Base-by-base conservation (phyloP, 768 basidiomycete genomes). In the Leccinum pellstonianum region DNA sequence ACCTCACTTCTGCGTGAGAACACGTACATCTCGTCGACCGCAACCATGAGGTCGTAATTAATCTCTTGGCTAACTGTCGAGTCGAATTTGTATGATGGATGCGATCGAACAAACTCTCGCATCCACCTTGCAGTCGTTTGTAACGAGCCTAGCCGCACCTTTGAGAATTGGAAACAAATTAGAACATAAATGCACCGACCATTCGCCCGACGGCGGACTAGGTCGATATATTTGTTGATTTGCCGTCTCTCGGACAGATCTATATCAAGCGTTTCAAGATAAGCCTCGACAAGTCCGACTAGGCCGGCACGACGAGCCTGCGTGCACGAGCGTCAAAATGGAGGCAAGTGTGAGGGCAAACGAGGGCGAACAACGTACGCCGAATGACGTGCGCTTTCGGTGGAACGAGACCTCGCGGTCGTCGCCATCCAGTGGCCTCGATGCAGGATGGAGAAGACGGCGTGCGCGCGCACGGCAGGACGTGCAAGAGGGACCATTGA, bases 121-220 rank as follows among this genome's bases (percentile, higher is more conserved):
- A 97, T 95, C 94, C 94, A 99, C 4, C 86, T 85, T 11, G 97
- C 97, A 7, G 93, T 85, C 0, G 97, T 98, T 70, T 85, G 72
- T 25, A 98, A 78, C 6, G 87, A 80, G 21, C 93, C 94, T 94
- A 58, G 55, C n/a, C 54, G 54, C 14, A 33, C 7, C 35, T 55
- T 48, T 60, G 57, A 19, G 49, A 58, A 43, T 27, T 14, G 27
- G 37, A 55, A 52, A 46, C n/a, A 31, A 17, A 11, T 21, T 17
- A 43, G 55, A 15, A 58, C 61, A 38, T 3, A 25, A 1, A 19
- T 72, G 2, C 1, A 56, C 84, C 62, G 52, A 91, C 96, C 96
- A 68, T 90, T 83, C 11, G 97, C 87, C 47, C 96, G 80, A 46
- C 80, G 77, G 63, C 85, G 84, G 59, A 99, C 78, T 27, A 98